Evolutionary conservation across 1,139 yeast species (phyloP), one percentile per base, ranked within the genome.

Genomic region (Taphrina pruni): DNA sequence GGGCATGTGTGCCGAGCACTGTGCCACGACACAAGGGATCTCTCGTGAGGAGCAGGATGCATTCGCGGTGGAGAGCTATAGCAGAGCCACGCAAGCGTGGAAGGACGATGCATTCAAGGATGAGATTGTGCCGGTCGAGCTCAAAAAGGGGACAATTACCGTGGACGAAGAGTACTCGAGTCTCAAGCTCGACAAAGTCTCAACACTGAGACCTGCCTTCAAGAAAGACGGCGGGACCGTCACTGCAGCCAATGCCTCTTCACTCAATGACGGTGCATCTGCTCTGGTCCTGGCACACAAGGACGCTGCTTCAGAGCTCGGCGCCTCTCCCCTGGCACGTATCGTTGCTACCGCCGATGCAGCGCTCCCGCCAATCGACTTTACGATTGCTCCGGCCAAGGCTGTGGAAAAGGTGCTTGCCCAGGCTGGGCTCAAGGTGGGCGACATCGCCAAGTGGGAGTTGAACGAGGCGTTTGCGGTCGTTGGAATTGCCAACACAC

Each of bases 1-100:
- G 99, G 99, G 99, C 78, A 88, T 89, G 71, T 92, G 95, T 73
- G 98, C 96, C 74, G 99, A 94, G 81, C 92, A 91, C 79, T 91
- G 97, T 82, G 98, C 98, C 69, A 82, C 82, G 70, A 85, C 85
- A 77, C 90, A 84, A 80, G 77, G 78, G 72, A 82, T 94, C 72
- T 77, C 88, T 36, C 88, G 98, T 78, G 79, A 81, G 70, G 85
- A 81, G 73, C 98, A 93, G 80, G 99, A 93, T 78, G 88, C 82
- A 69, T 94, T 88, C 80, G 97, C 97, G 67, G 90, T 97, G 58
- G 80, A 79, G 67, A 89, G 97, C n/a, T 92, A 91, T 81, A 82
- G 83, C 74, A 90, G 89, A 79, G 97, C 98, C 39, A 89, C 86
- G 78, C 81, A 81, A 74, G 97, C 98, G 52, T 87, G 86, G 73